A percentile compares a stretch with the other conserved stretches of the same genome.
These are phyloP conservation scores for Vachellia collinsii DNA, from an alignment of 306 rosid species.

Conservation along the genomic window DNA sequence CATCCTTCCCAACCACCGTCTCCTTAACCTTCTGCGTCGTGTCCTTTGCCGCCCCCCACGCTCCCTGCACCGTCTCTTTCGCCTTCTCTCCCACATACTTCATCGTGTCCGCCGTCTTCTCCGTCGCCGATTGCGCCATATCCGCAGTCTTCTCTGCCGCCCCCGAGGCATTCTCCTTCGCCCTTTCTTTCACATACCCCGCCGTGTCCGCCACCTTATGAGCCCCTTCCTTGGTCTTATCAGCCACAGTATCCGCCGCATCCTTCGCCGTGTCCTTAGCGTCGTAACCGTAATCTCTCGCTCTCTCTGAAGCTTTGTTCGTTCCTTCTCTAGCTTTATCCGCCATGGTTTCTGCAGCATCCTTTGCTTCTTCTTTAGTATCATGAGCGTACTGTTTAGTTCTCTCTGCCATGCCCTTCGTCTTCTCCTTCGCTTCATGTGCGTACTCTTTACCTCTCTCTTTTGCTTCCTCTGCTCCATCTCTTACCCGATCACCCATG, in stretches of 20 bases:
- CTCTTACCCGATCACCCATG: conserved; percentile 24
- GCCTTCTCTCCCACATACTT: conserved; percentile 31
- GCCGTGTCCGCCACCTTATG: neutral
- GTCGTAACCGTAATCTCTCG: neutral
- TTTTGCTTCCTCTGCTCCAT: conserved; percentile 8
- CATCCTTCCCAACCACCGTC: conserved; percentile 47
- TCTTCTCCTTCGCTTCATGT: conserved; percentile 19
- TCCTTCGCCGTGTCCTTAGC: conserved; percentile 26
- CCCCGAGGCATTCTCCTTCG: neutral
- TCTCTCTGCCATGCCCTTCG: conserved; percentile 33
- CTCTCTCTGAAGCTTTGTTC: neutral
- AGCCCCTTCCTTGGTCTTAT: conserved; percentile 31
- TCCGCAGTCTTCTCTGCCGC: conserved; percentile 19
- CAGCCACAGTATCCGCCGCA: neutral
- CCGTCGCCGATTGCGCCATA: neutral
- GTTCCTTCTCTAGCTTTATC: conserved; percentile 21
- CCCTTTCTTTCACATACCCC: conserved; percentile 18
- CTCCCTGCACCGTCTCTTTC: conserved; percentile 33
- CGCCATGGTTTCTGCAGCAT: neutral
- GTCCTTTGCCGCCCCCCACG: conserved; percentile 28
- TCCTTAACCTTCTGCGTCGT: conserved; percentile 55
- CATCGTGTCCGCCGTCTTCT: conserved; percentile 27
- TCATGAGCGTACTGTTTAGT: conserved; percentile 31
- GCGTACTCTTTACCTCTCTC: neutral
- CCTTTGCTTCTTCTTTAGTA: conserved; percentile 29